Evolutionary conservation across 306 rosid species (phyloP), one percentile per base, ranked within the genome.

Genomic region (Trifolium subterraneum): DNA sequence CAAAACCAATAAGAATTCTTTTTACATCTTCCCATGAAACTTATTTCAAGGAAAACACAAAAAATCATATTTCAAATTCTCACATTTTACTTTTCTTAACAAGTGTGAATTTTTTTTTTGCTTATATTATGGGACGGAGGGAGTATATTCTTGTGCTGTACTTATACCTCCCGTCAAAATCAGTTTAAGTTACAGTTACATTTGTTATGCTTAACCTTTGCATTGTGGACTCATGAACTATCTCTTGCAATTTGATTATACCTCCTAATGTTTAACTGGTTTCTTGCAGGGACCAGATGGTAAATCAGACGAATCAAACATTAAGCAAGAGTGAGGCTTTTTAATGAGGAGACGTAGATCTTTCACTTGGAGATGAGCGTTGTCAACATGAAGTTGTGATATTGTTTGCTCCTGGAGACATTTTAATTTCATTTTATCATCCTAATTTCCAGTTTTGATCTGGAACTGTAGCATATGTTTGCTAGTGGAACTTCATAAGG

Each of bases 251-350:
- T 67, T 19, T 38, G 27, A 19, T n/a, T 58, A 5, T 64, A 56
- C 20, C 45, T 73, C 51, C 48, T 73, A 42, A 54, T 47, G 16
- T 48, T 69, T 64, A 39, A 22, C 61, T 80, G 63, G n/a, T 62
- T 48, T 45, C 59, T 77, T 84, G 88, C 86, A 90, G 93, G 23
- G 69, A 15, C 90, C 91, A 2, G 3, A 63, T 55, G 59, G 61
- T 63, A 77, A 61, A 71, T 27, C 31, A 1, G 38, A 62, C 64
- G 41, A 20, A 33, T 18, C 78, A 42, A 45, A 6, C 77, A 13
- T 56, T 51, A 31, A 71, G 77, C 56, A 80, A 64, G 78, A 45
- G 16, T 61, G 59, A 19, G 80, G 78, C 67, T 63, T 44, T 61
- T 27, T 7, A 20, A 18, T 16, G 74, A 44, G 31, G 77, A 68